Base-by-base conservation (phyloP, 1,284 basidiomycete genomes). In the Ganoderma multipileum region DNA sequence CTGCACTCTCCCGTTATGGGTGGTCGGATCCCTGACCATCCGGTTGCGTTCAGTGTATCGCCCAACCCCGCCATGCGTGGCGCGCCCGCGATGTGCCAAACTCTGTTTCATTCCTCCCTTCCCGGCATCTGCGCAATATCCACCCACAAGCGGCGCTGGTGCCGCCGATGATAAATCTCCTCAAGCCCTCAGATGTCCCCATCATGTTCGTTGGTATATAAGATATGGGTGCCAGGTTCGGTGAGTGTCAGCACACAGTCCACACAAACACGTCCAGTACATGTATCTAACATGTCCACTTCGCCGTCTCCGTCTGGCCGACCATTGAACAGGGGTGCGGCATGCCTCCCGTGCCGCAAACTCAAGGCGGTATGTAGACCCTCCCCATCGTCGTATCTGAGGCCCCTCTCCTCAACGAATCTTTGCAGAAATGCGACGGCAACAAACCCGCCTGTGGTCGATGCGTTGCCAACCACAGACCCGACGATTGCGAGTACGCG, bases 401-500 rank as follows among this genome's bases (percentile, higher is more conserved):
- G 41, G 30, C 30, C 8, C 6, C 16, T 18, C 16, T 20, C n/a
- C 26, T 44, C 66, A 41, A 69, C 63, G 2, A 20, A 30, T 14
- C 16, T 23, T 38, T 28, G 11, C 66, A 79, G 78, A 73, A 72
- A 69, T 79, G 78, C 68, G 77, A 79, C 69, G 76, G 77, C 23
- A 67, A 63, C 26, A 76, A 74, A 60, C 78, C 78, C 20, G 71
- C 71, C 8, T 79, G 78, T 52, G 71, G 73, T n/a, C 77, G 74
- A 57, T 79, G 78, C 68, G 28, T 73, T 0, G 69, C 71, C 28
- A 74, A 75, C 59, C 68, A 68, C 60, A 69, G 73, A 39, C 68
- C 71, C 18, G 75, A 76, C 20, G 78, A 79, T 54, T 79, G 78
- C 71, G 76, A 78, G 28, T 79, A 79, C 47, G 74, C 76, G 20